Conservation (phyloP, 495 filamentous ascomycete species). For the Stereocaulon alpinum region DNA sequence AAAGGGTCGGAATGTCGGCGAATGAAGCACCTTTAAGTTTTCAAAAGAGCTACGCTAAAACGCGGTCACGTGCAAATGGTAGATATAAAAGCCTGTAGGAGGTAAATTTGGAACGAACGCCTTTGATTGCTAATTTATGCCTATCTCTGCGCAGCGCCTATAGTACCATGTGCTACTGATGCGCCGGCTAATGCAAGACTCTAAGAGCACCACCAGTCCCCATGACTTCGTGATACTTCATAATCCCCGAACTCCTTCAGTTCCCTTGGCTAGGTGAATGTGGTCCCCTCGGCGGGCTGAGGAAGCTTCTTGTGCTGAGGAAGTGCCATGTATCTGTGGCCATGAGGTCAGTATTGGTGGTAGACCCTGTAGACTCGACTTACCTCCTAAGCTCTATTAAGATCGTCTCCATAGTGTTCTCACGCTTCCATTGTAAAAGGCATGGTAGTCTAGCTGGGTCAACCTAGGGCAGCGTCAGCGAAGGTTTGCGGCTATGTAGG, state of each 20-base stretch:
- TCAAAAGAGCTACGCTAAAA: not conserved
- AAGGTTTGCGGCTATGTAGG: constrained; percentile 1
- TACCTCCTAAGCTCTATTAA: constrained; percentile 79
- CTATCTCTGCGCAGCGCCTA: not conserved
- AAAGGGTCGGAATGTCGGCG: not conserved
- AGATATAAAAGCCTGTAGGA: not conserved
- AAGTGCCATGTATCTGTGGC: constrained; percentile 80
- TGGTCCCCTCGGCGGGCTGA: constrained; percentile 83
- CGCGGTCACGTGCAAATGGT: not conserved
- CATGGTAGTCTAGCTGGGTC: constrained; percentile 74
- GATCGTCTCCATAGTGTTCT: constrained; percentile 88
- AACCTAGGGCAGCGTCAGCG: constrained; percentile 43
- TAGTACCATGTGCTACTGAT: not conserved
- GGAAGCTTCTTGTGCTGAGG: constrained; percentile 88
- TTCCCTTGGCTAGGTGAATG: constrained; percentile 36
- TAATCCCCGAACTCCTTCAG: not conserved
- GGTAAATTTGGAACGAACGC: not conserved
- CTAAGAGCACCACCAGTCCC: constrained; percentile 2
- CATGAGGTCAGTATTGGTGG: constrained; percentile 13
- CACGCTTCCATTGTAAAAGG: constrained; percentile 77
- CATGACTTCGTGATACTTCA: constrained; percentile 11
- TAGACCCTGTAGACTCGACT: constrained; percentile 18
- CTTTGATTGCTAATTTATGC: not conserved
- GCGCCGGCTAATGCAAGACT: constrained; percentile 14
- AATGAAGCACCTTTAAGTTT: not conserved